Evolutionary conservation across 1,284 basidiomycete species (phyloP), one percentile per base, ranked within the genome.

Genomic region (Puccinia hordei): DNA sequence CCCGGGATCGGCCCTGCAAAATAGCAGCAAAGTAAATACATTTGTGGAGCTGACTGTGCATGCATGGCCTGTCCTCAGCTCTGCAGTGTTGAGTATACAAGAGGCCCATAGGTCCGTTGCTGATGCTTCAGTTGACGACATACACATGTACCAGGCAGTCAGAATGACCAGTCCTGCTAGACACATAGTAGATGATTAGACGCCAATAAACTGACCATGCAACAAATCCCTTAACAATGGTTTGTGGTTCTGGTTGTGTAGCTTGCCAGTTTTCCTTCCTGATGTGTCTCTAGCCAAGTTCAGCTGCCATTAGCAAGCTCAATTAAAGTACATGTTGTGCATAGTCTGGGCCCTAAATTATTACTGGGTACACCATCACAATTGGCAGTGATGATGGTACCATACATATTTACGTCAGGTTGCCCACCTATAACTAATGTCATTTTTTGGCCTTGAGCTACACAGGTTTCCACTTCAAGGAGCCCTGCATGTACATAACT

Each of bases 151-250:
- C 30, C 9, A n/a, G 65, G 65, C 66, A 69, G 38, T 13, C 66
- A 22, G 38, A 69, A 69, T 69, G 17, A 69, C 27, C 49, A 71
- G 46, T 33, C 46, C 68, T 33, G 68, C 68, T 71, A 51, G 68
- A 46, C 38, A n/a, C n/a, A n/a, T n/a, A 71, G 68, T 71, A 71
- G 68, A 71, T 53, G 68, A 53, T 71, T 51, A 55, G 63, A 71
- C 27, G 51, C 27, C 30, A 53, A 49, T n/a, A 49, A 46, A 19
- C 35, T 17, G 24, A 2, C 13, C 30, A 53, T 71, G 46, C 6
- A 53, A 5, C 46, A 33, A 51, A 38, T 44, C 12, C 24, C 63
- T 69, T 27, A 41, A 53, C 44, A 53, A 71, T 51, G 68, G 33
- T 24, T n/a, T 24, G 38, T 66, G 22, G n/a, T 9, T 66, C 38